Percentiles rank a stretch among this genome's conserved stretches.
These are phyloP conservation scores for Neoscytalidium dimidiatum DNA, from an alignment of 2,329 filamentous ascomycete species.

Conservation along the genomic window DNA sequence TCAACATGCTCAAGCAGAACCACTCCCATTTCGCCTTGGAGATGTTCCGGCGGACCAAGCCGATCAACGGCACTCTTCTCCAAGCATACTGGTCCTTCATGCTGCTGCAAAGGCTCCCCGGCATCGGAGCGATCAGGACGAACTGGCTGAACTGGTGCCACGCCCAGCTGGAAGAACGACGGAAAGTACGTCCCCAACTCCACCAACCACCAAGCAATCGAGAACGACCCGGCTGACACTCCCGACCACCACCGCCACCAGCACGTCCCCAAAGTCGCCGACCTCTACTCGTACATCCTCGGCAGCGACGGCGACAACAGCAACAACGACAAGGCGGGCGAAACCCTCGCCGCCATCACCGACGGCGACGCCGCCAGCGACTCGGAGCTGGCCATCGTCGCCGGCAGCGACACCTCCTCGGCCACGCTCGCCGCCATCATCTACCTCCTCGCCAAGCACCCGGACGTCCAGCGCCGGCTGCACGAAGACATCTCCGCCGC, in stretches of 20 bases:
- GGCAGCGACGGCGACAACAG: constrained; percentile 44
- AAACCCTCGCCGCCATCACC: constrained; percentile 43
- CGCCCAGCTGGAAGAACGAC: background rate
- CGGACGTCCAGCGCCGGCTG: constrained; percentile 33
- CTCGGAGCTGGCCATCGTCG: constrained; percentile 52
- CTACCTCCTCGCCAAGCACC: constrained; percentile 48
- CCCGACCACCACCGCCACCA: background rate
- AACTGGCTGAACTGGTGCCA: background rate
- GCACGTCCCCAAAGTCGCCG: constrained; percentile 27
- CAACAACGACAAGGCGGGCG: constrained; percentile 40
- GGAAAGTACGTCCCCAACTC: background rate
- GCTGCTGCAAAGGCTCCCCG: constrained; percentile 38
- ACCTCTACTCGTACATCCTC: constrained; percentile 52
- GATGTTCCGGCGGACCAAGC: constrained; percentile 38
- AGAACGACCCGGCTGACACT: no score
- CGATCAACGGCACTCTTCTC: background rate
- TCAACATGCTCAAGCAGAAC: constrained; percentile 46
- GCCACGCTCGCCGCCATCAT: constrained; percentile 45
- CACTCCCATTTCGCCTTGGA: constrained; percentile 44
- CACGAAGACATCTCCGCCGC: constrained; percentile 35
- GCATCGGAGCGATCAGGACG: background rate
- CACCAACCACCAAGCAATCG: no score
- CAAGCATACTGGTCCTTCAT: constrained; percentile 28
- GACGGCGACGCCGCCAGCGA: constrained; percentile 52
- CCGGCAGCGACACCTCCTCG: constrained; percentile 49